Evolutionary conservation across 768 basidiomycete genomes (phyloP).

Genomic region (Phaeotremella fagi): DNA sequence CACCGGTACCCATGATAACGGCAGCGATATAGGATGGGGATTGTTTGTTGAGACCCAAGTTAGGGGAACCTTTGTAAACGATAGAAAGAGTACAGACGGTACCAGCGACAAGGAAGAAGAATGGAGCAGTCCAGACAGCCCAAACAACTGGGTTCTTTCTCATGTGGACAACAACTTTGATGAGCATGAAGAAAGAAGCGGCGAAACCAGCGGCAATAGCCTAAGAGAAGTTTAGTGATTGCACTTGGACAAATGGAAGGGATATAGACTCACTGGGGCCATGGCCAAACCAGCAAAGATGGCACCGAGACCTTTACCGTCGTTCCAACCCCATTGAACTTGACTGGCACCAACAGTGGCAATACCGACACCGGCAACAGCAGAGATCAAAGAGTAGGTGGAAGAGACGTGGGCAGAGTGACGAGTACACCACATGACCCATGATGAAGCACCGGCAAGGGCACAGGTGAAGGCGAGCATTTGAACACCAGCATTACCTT

Average conservation of each 20-base stretch:
- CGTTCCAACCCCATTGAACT: conserved; percentile 53
- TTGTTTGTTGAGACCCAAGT: conserved; percentile 47
- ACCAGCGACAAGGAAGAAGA: conserved; percentile 43
- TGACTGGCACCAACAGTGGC: conserved; percentile 48
- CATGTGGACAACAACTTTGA: conserved; percentile 47
- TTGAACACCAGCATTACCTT: conserved; percentile 49
- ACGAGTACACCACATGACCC: conserved; percentile 50
- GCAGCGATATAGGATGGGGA: conserved; percentile 37
- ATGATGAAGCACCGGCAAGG: conserved; percentile 42
- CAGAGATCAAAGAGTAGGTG: conserved; percentile 52
- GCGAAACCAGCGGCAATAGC: conserved; percentile 48
- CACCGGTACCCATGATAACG: conserved; percentile 47
- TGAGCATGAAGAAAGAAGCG: conserved; percentile 44
- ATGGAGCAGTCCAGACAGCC: conserved; percentile 44
- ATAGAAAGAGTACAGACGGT: conserved; percentile 50
- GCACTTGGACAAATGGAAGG: no score
- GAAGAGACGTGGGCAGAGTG: conserved; percentile 51
- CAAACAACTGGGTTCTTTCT: conserved; percentile 41
- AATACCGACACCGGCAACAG: conserved; percentile 52
- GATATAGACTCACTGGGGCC: no score
- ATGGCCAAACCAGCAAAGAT: conserved; percentile 49
- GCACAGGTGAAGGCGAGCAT: conserved; percentile 51
- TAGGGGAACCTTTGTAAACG: conserved; percentile 51
- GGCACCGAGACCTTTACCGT: conserved; percentile 49
- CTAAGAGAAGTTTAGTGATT: no score